A percentile compares a stretch with the other conserved stretches of the same genome.
Evolutionary conservation across 208 protist species (phyloP).

Genomic region (Baffinella frigidus): DNA sequence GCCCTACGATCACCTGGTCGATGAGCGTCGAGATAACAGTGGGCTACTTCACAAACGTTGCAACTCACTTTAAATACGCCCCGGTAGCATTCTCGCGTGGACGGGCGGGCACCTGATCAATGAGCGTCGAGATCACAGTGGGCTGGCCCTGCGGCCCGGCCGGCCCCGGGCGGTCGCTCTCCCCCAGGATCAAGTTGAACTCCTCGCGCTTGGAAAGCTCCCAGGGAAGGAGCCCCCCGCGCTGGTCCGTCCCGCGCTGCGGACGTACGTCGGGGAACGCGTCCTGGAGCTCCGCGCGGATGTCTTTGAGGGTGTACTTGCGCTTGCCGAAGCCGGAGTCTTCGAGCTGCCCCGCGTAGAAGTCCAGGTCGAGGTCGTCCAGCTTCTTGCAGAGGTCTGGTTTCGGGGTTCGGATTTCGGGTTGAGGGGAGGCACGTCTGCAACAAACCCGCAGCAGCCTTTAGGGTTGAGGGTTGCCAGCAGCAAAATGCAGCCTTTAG

Average conservation of each 20-base stretch:
- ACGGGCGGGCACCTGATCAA: no score
- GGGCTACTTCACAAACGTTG: no score
- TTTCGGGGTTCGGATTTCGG: no score
- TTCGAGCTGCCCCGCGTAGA: neutral
- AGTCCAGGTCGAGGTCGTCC: neutral
- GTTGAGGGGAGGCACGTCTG: no score
- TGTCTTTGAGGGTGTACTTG: neutral
- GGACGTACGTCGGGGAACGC: neutral
- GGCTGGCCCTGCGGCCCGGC: no score
- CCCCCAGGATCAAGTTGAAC: slow-evolving; percentile 12
- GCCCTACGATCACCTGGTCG: no score
- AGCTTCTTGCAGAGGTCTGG: neutral
- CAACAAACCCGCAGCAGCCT: no score
- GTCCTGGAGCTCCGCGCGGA: neutral
- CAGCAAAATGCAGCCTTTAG: no score
- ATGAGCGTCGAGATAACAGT: neutral
- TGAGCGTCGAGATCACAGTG: neutral
- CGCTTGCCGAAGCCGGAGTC: neutral
- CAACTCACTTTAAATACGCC: no score
- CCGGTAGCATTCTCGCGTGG: no score
- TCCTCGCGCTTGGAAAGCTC: neutral
- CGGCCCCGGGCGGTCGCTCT: no score
- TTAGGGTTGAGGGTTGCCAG: no score
- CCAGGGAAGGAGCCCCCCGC: neutral
- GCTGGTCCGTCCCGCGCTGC: neutral